Percentiles rank a stretch among this genome's conserved stretches.
Evolutionary conservation across 2,329 filamentous ascomycete species (phyloP).

Genomic region (Achaetomium macrosporum): DNA sequence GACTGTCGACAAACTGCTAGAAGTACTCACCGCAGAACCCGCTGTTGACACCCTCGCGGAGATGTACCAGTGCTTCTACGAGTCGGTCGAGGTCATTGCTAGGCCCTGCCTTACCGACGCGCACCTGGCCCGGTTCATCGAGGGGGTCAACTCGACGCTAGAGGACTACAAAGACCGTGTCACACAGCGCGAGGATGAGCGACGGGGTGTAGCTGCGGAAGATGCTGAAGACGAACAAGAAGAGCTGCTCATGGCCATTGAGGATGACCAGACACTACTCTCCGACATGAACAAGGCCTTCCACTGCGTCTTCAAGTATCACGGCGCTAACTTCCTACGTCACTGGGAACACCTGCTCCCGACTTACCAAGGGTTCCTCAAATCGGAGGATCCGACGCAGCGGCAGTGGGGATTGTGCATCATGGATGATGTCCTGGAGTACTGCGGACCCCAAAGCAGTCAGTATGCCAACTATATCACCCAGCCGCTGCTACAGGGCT

Average conservation of each 20-base stretch:
- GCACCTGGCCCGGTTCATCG: conserved; percentile 84
- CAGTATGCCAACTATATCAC: conserved; percentile 82
- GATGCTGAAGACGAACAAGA: conserved; percentile 85
- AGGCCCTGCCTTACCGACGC: conserved; percentile 70
- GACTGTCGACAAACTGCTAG: conserved; percentile 84
- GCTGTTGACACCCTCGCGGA: conserved; percentile 94
- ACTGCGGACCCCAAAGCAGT: conserved; percentile 85
- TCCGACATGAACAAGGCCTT: conserved; percentile 99
- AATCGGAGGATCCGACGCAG: conserved; percentile 77
- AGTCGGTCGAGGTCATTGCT: conserved; percentile 90
- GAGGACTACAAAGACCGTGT: conserved; percentile 92
- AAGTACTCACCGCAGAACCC: conserved; percentile 88
- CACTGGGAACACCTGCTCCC: conserved; percentile 80
- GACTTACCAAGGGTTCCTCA: conserved; percentile 82
- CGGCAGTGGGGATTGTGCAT: conserved; percentile 99
- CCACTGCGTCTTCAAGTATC: conserved; percentile 98
- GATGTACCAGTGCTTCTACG: conserved; percentile 99
- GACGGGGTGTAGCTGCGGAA: conserved; percentile 64
- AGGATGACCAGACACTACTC: conserved; percentile 92
- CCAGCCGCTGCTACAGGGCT: conserved; percentile 77
- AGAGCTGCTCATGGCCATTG: conserved; percentile 82
- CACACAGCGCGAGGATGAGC: conserved; percentile 74
- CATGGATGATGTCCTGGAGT: conserved; percentile 96
- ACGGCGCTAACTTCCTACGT: conserved; percentile 75
- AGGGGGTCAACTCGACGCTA: conserved; percentile 75